Percentiles rank a stretch among this genome's conserved stretches.
phyloP scores from a whole-genome alignment of 2,329 filamentous ascomycete species.

The Macrophomina phaseolina region DNA sequence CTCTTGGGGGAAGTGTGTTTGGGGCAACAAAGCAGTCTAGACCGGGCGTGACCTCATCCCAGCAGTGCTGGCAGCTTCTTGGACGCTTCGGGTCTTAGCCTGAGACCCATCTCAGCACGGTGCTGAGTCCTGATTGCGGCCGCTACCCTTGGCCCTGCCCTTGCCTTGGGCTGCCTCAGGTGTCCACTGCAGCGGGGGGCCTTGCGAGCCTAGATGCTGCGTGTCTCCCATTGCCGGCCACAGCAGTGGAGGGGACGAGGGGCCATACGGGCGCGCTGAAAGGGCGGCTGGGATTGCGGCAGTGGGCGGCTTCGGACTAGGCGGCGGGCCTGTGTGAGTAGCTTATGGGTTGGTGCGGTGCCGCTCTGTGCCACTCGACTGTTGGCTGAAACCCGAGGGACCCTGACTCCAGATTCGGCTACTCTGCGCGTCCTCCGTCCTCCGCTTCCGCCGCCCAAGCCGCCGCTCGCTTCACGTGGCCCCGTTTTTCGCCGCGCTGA shows the following conservation, averaged over 20 bases:
- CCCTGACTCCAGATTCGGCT: background rate
- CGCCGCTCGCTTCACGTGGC: background rate
- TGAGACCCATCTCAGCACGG: background rate
- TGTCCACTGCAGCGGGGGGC: background rate
- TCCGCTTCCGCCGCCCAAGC: background rate
- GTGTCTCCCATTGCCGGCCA: background rate
- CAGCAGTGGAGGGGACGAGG: background rate
- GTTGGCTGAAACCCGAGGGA: background rate
- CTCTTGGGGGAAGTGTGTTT: slow-evolving; percentile 7
- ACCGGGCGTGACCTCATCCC: background rate
- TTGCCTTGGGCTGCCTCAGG: background rate
- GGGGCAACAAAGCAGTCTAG: slow-evolving; percentile 23
- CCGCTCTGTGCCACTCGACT: background rate
- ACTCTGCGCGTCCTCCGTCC: background rate
- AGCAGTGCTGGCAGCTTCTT: background rate
- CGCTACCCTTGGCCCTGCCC: background rate
- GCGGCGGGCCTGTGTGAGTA: background rate
- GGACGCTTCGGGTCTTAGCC: background rate
- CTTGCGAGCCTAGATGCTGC: background rate
- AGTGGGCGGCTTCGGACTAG: background rate
- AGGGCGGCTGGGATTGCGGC: background rate
- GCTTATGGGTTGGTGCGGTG: background rate
- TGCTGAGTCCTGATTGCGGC: background rate
- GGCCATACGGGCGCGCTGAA: background rate
- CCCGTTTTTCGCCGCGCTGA: background rate